These are phyloP conservation scores for Epichloe gansuensis DNA, from an alignment of 2,329 filamentous ascomycete genomes.

Conservation along the genomic window DNA sequence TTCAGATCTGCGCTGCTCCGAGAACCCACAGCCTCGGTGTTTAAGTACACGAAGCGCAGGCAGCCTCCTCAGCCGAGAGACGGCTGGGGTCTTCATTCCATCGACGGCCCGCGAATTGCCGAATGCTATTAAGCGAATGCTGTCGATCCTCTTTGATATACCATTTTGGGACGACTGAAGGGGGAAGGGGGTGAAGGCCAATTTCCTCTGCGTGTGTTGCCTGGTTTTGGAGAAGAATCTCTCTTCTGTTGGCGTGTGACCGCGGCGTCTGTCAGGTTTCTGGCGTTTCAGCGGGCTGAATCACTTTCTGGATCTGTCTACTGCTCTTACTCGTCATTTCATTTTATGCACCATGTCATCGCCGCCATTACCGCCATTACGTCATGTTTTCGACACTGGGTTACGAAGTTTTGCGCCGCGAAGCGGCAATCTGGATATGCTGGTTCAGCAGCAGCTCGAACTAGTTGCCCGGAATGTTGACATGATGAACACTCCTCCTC, in stretches of 20 bases:
- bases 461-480: constrained; percentile 13
- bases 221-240: too few species aligned
- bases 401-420: constrained; percentile 6
- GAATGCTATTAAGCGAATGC: too few species aligned
- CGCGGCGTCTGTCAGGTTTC: background rate
- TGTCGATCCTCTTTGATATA: too few species aligned
- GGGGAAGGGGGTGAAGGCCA: background rate
- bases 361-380: constrained; percentile 9
- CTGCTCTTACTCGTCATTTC: background rate
- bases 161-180: background rate
- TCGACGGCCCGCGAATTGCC: too few species aligned
- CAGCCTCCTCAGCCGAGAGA: too few species aligned
- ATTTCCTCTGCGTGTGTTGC: too few species aligned
- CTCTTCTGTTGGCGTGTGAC: background rate
- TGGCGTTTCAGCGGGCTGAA: background rate
- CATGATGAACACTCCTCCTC: constrained; percentile 8
- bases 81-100: too few species aligned
- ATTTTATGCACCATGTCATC: constrained; percentile 11
- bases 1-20: too few species aligned
- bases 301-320: background rate
- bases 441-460: constrained; percentile 18
- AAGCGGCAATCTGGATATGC: constrained; percentile 12
- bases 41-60: too few species aligned
- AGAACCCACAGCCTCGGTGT: too few species aligned
- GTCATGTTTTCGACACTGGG: constrained; percentile 18